A percentile compares a stretch with the other conserved stretches of the same genome.
These are phyloP conservation scores for Nakazawaea wickerhamii DNA, from an alignment of 805 yeast genomes.

Conservation along the genomic window DNA sequence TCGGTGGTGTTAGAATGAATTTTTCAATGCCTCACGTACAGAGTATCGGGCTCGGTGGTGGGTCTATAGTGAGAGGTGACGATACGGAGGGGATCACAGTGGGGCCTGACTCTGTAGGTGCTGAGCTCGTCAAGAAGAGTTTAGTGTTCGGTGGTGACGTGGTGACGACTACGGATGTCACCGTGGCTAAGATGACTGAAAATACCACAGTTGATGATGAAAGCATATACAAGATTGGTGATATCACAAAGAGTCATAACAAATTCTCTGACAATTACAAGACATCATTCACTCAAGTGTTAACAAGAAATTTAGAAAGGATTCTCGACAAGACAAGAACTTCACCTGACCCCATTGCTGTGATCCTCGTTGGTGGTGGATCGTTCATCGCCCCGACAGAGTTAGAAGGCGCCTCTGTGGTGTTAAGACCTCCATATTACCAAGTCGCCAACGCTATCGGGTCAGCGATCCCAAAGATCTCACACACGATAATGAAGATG, in stretches of 20 bases:
- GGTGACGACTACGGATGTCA: conserved; percentile 35
- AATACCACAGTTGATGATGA: conserved; percentile 14
- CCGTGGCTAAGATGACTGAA: conserved; percentile 19
- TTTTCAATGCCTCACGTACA: conserved; percentile 48
- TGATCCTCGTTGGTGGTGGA: conserved; percentile 45
- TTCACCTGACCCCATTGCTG: conserved; percentile 36
- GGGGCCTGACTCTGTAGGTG: conserved; percentile 46
- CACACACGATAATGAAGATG: conserved; percentile 25
- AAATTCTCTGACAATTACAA: conserved; percentile 15
- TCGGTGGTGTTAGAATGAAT: conserved; percentile 46
- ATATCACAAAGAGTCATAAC: conserved; percentile 19
- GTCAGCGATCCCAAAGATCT: conserved; percentile 42
- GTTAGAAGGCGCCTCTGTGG: conserved; percentile 36
- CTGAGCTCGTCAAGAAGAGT: conserved; percentile 31
- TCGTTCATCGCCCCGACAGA: conserved; percentile 37
- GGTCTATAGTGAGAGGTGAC: conserved; percentile 34
- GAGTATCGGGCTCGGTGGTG: conserved; percentile 46
- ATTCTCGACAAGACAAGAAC: conserved; percentile 42
- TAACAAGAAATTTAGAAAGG: conserved; percentile 29
- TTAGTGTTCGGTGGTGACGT: conserved; percentile 37
- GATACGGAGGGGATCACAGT: conserved; percentile 23
- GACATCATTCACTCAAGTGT: conserved; percentile 14
- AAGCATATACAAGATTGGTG: conserved; percentile 21
- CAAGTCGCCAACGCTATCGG: conserved; percentile 47
- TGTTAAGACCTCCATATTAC: conserved; percentile 35